Percentiles rank a stretch among this genome's conserved stretches.
Conservation (phyloP, 352 stramenopile species). For the Bremia lactucae region DNA sequence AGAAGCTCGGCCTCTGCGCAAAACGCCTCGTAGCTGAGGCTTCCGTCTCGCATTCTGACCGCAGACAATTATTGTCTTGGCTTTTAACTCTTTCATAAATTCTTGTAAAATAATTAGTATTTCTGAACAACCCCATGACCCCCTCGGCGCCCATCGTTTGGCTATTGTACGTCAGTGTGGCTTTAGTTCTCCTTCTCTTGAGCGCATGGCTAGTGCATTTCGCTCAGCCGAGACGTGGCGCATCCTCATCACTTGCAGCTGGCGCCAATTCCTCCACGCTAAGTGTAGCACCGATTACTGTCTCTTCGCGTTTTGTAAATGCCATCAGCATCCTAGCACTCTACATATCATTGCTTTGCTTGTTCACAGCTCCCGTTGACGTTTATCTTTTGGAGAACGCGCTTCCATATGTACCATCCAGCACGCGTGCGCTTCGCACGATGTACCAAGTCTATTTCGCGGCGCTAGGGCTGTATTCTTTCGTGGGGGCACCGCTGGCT, state of each 20-base stretch:
- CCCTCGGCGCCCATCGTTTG: constrained; percentile 35
- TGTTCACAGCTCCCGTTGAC: constrained; percentile 73
- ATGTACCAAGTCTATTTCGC: constrained; percentile 73
- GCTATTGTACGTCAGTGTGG: constrained; percentile 56
- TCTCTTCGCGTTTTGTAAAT: constrained; percentile 65
- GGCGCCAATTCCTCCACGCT: constrained; percentile 48
- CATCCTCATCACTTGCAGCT: constrained; percentile 36
- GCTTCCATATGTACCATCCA: constrained; percentile 46
- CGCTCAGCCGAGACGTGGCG: constrained; percentile 47
- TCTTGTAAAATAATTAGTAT: background rate
- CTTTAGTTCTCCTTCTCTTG: constrained; percentile 39
- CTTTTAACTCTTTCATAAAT: background rate
- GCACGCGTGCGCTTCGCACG: constrained; percentile 35
- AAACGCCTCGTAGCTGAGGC: constrained; percentile 44
- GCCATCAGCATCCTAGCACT: constrained; percentile 56
- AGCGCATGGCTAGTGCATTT: constrained; percentile 48
- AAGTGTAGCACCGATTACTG: constrained; percentile 41
- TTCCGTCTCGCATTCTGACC: constrained; percentile 14
- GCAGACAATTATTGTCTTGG: no score
- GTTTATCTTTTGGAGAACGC: constrained; percentile 69
- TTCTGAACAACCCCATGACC: constrained; percentile 13
- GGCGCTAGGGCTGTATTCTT: constrained; percentile 47
- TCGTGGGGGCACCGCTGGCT: constrained; percentile 58
- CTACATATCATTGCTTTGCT: constrained; percentile 57
- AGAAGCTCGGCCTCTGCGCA: constrained; percentile 34